A percentile compares a stretch with the other conserved stretches of the same genome.
phyloP scores from a whole-genome alignment of 2,329 filamentous ascomycete species.

The Microdochium paspali region DNA sequence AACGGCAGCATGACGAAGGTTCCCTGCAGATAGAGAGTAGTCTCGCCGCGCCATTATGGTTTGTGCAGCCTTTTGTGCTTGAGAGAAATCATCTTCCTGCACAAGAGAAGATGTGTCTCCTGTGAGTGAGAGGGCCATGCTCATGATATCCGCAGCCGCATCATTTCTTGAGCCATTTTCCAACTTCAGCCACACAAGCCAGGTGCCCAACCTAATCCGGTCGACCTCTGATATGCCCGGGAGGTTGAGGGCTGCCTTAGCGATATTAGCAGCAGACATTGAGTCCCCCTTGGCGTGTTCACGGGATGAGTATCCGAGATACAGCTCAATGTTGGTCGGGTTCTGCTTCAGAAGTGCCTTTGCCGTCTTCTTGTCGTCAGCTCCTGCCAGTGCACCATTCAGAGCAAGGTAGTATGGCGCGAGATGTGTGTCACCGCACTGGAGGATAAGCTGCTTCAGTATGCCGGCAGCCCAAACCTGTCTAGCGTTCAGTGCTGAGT shows the following conservation, averaged over 20 bases:
- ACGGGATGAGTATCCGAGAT: conserved; percentile 70
- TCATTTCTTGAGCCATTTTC: conserved; percentile 21
- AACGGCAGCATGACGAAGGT: conserved; percentile 37
- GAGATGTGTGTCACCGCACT: conserved; percentile 37
- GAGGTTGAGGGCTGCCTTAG: conserved; percentile 51
- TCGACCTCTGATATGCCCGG: conserved; percentile 9
- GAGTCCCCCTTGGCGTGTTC: conserved; percentile 51
- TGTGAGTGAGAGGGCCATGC: background rate
- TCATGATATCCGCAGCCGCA: background rate
- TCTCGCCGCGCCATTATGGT: conserved; percentile 44
- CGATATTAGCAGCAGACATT: conserved; percentile 52
- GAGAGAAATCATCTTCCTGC: conserved; percentile 8
- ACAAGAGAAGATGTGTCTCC: background rate
- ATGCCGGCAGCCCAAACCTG: conserved; percentile 38
- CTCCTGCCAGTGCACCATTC: conserved; percentile 44
- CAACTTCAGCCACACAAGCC: conserved; percentile 62
- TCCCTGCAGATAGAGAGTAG: conserved; percentile 40
- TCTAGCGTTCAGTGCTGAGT: conserved; percentile 21
- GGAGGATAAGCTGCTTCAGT: conserved; percentile 47
- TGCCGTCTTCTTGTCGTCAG: conserved; percentile 56
- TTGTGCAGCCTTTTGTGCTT: conserved; percentile 37
- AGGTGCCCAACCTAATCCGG: conserved; percentile 40
- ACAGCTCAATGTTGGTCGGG: conserved; percentile 56
- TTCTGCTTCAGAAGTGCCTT: conserved; percentile 64
- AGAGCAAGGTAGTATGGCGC: conserved; percentile 64